A percentile compares a stretch with the other conserved stretches of the same genome.
These are phyloP conservation scores for Umbilicaria muhlenbergii DNA, from an alignment of 495 filamentous ascomycete species.

Conservation along the genomic window DNA sequence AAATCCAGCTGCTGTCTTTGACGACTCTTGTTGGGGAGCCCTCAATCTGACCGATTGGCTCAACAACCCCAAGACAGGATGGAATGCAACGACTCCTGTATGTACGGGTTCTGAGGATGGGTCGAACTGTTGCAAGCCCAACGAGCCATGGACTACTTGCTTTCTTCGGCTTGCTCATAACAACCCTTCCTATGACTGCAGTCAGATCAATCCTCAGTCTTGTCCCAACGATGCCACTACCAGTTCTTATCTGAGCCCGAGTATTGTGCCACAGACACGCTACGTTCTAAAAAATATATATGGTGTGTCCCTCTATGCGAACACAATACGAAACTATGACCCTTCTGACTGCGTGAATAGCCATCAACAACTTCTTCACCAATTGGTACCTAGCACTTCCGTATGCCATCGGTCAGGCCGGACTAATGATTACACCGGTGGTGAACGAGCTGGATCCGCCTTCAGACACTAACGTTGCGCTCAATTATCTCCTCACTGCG, in stretches of 20 bases:
- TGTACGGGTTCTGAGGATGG: constrained; percentile 2
- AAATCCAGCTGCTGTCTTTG: neutral
- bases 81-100: constrained; percentile 1
- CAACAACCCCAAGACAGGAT: constrained; percentile 2
- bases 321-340: neutral
- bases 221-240: neutral
- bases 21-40: constrained; percentile 4
- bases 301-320: constrained; percentile 1
- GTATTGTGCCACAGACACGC: constrained; percentile 2
- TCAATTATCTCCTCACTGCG: constrained; percentile 1
- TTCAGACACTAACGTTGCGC: neutral
- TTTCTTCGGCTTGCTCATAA: constrained; percentile 6
- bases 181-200: constrained; percentile 3
- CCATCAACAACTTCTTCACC: constrained; percentile 10
- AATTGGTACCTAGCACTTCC: constrained; percentile 7
- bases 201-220: constrained; percentile 3
- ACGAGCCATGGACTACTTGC: constrained; percentile 8
- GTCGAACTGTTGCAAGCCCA: constrained; percentile 1
- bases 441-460: constrained; percentile 5
- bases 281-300: constrained; percentile 9
- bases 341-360: neutral
- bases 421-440: constrained; percentile 2
- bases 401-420: neutral
- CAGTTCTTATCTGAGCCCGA: neutral
- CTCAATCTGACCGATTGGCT: constrained; percentile 6